Evolutionary conservation across 495 filamentous ascomycete species (phyloP).

Genomic region (Tuber indicum): DNA sequence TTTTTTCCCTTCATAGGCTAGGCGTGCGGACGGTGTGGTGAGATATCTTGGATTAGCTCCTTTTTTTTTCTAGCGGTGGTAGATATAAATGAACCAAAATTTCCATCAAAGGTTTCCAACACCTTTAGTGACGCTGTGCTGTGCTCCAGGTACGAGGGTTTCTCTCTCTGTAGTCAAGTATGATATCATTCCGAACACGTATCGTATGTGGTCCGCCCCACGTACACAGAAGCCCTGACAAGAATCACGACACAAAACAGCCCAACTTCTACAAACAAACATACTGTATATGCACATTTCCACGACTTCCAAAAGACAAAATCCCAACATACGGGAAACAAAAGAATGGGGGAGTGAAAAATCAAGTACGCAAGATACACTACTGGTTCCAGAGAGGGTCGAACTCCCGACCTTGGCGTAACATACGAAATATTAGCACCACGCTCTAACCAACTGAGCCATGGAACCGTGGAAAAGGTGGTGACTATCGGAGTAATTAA

Average conservation of each 20-base stretch:
- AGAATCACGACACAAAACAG: neutral
- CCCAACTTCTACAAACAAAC: too few species aligned
- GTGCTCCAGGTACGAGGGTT: neutral
- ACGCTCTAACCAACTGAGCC: constrained; percentile 33
- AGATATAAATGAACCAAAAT: neutral
- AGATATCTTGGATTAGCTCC: neutral
- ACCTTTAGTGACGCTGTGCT: neutral
- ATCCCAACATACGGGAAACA: neutral
- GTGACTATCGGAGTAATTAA: neutral
- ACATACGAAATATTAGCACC: constrained; percentile 26
- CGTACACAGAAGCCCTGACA: neutral
- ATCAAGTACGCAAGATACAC: neutral
- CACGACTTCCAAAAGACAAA: neutral
- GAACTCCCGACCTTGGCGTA: constrained; percentile 18
- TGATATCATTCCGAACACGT: neutral
- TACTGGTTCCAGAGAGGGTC: constrained; percentile 18
- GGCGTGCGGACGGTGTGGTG: neutral
- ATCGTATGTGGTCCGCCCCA: neutral
- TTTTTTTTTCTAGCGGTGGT: neutral
- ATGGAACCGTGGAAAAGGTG: constrained; percentile 11
- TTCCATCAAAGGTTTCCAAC: neutral
- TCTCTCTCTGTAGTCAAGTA: neutral
- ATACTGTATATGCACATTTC: neutral
- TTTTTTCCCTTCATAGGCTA: neutral
- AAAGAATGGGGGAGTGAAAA: neutral